Evolutionary conservation across 768 basidiomycete genomes (phyloP), one percentile per base, ranked within the genome.

Genomic region (Cystoderma amianthinum): DNA sequence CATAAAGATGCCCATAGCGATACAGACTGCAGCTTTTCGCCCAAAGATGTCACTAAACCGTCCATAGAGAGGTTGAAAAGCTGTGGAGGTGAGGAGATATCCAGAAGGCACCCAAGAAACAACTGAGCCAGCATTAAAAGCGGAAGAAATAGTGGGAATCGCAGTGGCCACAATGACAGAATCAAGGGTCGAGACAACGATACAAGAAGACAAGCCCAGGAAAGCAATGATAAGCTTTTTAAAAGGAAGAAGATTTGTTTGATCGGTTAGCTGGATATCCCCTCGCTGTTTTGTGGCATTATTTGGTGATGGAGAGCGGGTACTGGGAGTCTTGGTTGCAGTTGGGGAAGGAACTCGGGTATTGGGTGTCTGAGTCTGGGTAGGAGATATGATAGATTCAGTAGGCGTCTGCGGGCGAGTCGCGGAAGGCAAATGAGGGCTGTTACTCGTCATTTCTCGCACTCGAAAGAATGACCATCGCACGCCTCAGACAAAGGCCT

Each of bases 141-240:
- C 69, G 16, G 69, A 50, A 3, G 83, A 78, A 36, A 89, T 76
- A 0, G 78, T 83, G 0, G 85, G 82, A n/a, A 88, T 62, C 1
- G 83, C 79, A 0, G 85, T 86, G 0, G 82, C 80, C 6, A 85
- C 76, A 36, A 85, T 80, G 5, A 84, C 84, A 9, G 83, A 80
- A 54, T 87, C 84, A 0, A 85, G 60, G 0, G 77, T 63, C 4
- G 80, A 74, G 35, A 82, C 76, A 34, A 80, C 65, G 9, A 79
- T 69, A 35, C 82, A 84, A 1, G 78, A 59, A 0, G 77, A 66
- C 10, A 86, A 65, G 4, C 82, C 75, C 1, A 68, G 52, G 50
- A 85, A 83, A 4, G 85, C 74, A 9, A 74, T 62, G 3, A 86
- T 56, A 32, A 86, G 65, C 55, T 80, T 78, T 43, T 64, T 71